Evolutionary conservation across 345 rosid species (phyloP).

Genomic region (Jatropha curcas): DNA sequence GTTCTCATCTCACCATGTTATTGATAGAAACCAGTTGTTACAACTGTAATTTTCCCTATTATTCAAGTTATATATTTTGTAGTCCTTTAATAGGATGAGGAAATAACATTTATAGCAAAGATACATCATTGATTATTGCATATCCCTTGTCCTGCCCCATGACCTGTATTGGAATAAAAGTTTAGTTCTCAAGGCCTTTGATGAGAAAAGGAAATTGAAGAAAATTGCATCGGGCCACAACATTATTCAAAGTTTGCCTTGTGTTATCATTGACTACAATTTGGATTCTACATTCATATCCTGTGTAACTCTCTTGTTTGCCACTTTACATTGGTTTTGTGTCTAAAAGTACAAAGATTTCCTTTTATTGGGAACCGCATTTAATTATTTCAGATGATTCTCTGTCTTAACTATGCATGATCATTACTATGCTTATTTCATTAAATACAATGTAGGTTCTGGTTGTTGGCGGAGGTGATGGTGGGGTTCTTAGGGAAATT

Average conservation of each 20-base stretch:
- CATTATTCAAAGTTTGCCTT: too few species aligned
- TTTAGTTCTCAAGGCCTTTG: not conserved
- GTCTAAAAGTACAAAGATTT: not conserved
- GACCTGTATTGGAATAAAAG: not conserved
- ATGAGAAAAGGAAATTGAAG: not conserved
- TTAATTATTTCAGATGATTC: not conserved
- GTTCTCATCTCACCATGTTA: not conserved
- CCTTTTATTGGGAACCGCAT: not conserved
- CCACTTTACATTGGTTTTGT: not conserved
- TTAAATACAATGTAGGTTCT: conserved; percentile 54
- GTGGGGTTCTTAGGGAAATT: conserved; percentile 91
- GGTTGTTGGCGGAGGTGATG: conserved; percentile 99
- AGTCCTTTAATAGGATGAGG: not conserved
- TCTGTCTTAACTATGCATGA: not conserved
- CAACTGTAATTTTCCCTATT: not conserved
- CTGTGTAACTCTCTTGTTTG: not conserved
- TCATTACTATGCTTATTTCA: conserved; percentile 10
- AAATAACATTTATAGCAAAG: not conserved
- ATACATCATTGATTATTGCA: not conserved
- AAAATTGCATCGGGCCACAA: not conserved
- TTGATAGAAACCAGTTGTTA: not conserved
- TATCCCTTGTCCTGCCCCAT: not conserved
- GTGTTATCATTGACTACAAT: not conserved
- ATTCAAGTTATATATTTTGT: not conserved
- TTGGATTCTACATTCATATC: not conserved